These are phyloP conservation scores for Phialophora verrucosa DNA, from an alignment of 2,329 filamentous ascomycete genomes.

Conservation along the genomic window DNA sequence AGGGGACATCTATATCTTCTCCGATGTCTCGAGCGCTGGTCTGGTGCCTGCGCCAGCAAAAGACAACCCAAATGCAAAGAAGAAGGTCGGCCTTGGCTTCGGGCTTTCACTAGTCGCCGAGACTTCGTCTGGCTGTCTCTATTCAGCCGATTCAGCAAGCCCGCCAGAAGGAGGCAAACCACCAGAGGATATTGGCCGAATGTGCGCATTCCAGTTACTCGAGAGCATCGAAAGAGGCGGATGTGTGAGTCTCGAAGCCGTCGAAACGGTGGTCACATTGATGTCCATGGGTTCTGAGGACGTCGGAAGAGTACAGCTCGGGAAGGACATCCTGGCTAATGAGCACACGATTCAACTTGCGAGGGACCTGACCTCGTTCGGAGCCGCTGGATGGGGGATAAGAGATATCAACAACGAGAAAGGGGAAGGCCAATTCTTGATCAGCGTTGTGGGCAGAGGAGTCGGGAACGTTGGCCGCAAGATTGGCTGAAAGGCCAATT, in stretches of 20 bases:
- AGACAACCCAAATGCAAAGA: slow-evolving; percentile 60
- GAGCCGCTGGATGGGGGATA: slow-evolving; percentile 87
- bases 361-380: slow-evolving; percentile 85
- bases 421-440: slow-evolving; percentile 70
- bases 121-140: slow-evolving; percentile 83
- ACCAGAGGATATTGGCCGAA: slow-evolving; percentile 87
- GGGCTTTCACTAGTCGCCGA: slow-evolving; percentile 90
- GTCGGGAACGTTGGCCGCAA: slow-evolving; percentile 96
- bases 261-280: slow-evolving; percentile 76
- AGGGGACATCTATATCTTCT: slow-evolving; percentile 87
- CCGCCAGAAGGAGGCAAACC: slow-evolving; percentile 80
- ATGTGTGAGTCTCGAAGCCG: slow-evolving; percentile 74
- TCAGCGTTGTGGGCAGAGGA: slow-evolving; percentile 90
- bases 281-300: slow-evolving; percentile 99
- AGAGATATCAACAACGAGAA: slow-evolving; percentile 72
- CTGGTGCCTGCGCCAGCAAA: slow-evolving; percentile 73
- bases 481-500: slow-evolving; percentile 62
- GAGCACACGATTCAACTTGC: slow-evolving; percentile 81
- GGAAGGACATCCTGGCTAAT: slow-evolving; percentile 78
- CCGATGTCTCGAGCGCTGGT: slow-evolving; percentile 67
- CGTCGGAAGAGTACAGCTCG: slow-evolving; percentile 82
- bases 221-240: slow-evolving; percentile 83
- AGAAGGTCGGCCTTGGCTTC: slow-evolving; percentile 82
- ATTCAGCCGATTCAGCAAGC: slow-evolving; percentile 79
- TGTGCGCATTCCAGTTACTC: slow-evolving; percentile 85